Conservation (phyloP, 371 early-diverging fungal genomes). For the Syncephalis plumigaleata region DNA sequence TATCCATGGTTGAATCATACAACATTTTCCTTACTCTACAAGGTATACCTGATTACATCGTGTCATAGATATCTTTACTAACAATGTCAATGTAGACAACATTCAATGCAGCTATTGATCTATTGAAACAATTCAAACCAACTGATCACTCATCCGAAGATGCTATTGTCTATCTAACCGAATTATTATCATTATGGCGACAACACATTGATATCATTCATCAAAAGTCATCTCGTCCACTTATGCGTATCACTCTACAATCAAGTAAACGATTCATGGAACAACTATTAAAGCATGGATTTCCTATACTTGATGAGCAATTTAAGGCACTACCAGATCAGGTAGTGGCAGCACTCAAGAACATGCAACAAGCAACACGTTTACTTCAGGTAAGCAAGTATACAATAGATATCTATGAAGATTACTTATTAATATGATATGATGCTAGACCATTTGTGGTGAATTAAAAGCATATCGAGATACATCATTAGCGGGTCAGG, state of each 20-base stretch:
- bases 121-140: too few relatives aligned
- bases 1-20: too few relatives aligned
- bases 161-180: too few relatives aligned
- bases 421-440: background rate
- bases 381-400: slow-evolving; percentile 12
- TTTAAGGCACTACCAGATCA: slow-evolving; percentile 31
- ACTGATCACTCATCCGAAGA: too few relatives aligned
- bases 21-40: too few relatives aligned
- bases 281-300: slow-evolving; percentile 32
- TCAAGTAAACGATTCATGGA: slow-evolving; percentile 40
- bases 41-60: too few relatives aligned
- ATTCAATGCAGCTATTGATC: too few relatives aligned
- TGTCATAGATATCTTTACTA: too few relatives aligned
- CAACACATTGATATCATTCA: too few relatives aligned
- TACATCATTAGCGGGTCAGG: slow-evolving; percentile 29
- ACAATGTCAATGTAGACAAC: too few relatives aligned
- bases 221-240: too few relatives aligned
- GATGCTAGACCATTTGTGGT: slow-evolving; percentile 43
- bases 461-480: slow-evolving; percentile 61
- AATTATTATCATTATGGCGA: too few relatives aligned
- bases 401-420: background rate
- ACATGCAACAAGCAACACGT: slow-evolving; percentile 15
- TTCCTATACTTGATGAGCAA: slow-evolving; percentile 43
- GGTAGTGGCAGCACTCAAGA: slow-evolving; percentile 20
- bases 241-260: slow-evolving; percentile 12